A percentile compares a stretch with the other conserved stretches of the same genome.
phyloP scores from a whole-genome alignment of 352 stramenopile species.

The Phytophthora idaei region DNA sequence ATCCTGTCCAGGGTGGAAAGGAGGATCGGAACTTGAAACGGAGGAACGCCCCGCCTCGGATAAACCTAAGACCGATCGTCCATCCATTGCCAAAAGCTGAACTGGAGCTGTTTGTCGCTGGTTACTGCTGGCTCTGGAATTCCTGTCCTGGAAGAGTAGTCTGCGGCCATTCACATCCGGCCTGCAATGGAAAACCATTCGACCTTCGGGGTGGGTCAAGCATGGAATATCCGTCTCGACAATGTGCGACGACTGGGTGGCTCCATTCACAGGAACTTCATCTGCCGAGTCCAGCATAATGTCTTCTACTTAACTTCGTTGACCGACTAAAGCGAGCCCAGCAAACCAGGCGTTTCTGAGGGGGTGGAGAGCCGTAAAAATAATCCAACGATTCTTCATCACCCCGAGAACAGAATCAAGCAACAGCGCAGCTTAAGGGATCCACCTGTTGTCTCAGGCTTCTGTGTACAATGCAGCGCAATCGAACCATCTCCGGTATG shows the following conservation, averaged over 20 bases:
- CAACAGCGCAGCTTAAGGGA: background rate
- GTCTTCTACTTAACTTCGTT: background rate
- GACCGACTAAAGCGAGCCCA: too few relatives aligned
- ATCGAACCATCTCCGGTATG: constrained; percentile 9
- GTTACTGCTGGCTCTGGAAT: constrained; percentile 1
- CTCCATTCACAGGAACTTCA: constrained; percentile 27
- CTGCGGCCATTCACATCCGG: constrained; percentile 50
- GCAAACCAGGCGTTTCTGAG: constrained; percentile 13
- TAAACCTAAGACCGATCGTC: constrained; percentile 49
- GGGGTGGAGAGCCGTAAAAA: constrained; percentile 13
- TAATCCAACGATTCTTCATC: constrained; percentile 2
- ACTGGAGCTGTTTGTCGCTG: constrained; percentile 34
- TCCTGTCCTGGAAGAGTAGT: constrained; percentile 47
- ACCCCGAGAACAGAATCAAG: constrained; percentile 4
- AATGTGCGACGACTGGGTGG: constrained; percentile 13
- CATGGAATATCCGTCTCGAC: constrained; percentile 2
- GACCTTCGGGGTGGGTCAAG: constrained; percentile 17
- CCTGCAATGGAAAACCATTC: constrained; percentile 54
- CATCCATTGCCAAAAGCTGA: constrained; percentile 57
- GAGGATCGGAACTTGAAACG: background rate
- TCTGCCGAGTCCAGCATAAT: constrained; percentile 48
- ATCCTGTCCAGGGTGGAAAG: constrained; percentile 10
- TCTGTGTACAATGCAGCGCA: constrained; percentile 18
- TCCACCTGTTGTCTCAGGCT: too few relatives aligned
- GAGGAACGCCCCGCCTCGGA: constrained; percentile 14